phyloP scores from a whole-genome alignment of 371 early-diverging fungal species.

The Catenaria anguillulae region DNA sequence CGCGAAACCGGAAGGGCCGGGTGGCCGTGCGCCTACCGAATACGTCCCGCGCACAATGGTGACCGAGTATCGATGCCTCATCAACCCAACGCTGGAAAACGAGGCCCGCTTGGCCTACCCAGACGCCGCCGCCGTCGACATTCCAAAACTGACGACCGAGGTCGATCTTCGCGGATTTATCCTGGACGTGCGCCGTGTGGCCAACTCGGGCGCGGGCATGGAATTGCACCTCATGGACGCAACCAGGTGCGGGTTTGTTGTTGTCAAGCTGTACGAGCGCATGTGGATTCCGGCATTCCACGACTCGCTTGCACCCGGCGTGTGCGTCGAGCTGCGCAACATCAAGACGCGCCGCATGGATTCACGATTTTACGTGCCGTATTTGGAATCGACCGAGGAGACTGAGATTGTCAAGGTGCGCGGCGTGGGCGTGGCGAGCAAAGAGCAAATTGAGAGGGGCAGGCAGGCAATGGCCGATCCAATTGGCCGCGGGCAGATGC shows the following conservation, averaged over 20 bases:
- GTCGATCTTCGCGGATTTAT: not conserved
- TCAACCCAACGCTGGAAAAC: not conserved
- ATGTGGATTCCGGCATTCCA: not conserved
- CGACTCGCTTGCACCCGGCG: not conserved
- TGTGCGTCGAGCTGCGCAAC: no score
- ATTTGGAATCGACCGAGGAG: no score
- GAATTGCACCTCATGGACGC: not conserved
- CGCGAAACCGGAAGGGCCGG: not conserved
- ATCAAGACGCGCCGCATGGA: no score
- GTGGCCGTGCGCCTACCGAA: not conserved
- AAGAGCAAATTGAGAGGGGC: no score
- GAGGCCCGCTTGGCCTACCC: not conserved
- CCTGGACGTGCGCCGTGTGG: not conserved
- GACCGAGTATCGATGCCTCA: not conserved
- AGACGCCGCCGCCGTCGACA: no score
- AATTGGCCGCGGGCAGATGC: no score
- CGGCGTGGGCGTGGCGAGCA: no score
- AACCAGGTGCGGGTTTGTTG: not conserved
- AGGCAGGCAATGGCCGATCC: no score
- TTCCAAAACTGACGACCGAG: no score
- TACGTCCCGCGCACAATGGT: not conserved
- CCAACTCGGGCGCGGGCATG: not conserved
- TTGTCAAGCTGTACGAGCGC: not conserved
- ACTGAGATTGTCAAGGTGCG: no score
- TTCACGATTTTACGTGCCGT: no score